Percentiles rank a stretch among this genome's conserved stretches.
These are phyloP conservation scores for Earliella scabrosa DNA, from an alignment of 1,284 basidiomycete species.

Conservation along the genomic window DNA sequence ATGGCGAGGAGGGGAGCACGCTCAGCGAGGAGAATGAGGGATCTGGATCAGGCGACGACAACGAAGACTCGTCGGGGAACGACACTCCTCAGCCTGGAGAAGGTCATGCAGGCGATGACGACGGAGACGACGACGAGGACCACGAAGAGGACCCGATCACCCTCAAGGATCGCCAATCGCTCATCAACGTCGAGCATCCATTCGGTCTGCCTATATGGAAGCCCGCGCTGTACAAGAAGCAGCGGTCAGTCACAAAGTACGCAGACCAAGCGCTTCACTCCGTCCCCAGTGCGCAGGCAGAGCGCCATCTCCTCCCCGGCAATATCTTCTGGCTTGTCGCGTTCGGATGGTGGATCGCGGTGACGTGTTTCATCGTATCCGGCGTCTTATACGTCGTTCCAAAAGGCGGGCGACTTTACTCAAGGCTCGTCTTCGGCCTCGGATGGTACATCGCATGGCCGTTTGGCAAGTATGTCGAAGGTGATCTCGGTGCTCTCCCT, in stretches of 20 bases:
- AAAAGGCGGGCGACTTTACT: slow-evolving; percentile 82
- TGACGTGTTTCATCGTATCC: slow-evolving; percentile 72
- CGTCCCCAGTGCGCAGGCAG: slow-evolving; percentile 89
- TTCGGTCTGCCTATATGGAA: slow-evolving; percentile 99
- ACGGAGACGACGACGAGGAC: slow-evolving; percentile 41
- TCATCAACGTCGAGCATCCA: slow-evolving; percentile 99
- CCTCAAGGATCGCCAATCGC: slow-evolving; percentile 94
- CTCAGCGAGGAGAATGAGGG: slow-evolving; percentile 50
- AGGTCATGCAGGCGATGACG: slow-evolving; percentile 29
- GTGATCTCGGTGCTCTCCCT: slow-evolving; percentile 58
- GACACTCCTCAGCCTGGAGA: slow-evolving; percentile 24
- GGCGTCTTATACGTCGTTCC: slow-evolving; percentile 77
- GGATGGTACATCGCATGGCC: slow-evolving; percentile 99
- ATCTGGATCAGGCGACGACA: slow-evolving; percentile 30
- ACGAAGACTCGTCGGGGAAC: slow-evolving; percentile 18
- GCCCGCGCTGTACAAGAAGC: slow-evolving; percentile 98
- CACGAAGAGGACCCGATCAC: slow-evolving; percentile 90
- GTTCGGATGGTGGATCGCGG: slow-evolving; percentile 93
- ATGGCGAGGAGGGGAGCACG: slow-evolving; percentile 47
- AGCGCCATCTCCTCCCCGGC: slow-evolving; percentile 88
- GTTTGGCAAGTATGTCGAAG: slow-evolving; percentile 98
- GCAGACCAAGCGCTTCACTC: slow-evolving; percentile 95
- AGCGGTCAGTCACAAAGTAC: slow-evolving; percentile 93
- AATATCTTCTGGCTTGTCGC: slow-evolving; percentile 90
- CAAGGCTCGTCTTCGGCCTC: slow-evolving; percentile 87